Evolutionary conservation across 2,329 filamentous ascomycete species (phyloP).

Genomic region (Alternaria incomplexa): DNA sequence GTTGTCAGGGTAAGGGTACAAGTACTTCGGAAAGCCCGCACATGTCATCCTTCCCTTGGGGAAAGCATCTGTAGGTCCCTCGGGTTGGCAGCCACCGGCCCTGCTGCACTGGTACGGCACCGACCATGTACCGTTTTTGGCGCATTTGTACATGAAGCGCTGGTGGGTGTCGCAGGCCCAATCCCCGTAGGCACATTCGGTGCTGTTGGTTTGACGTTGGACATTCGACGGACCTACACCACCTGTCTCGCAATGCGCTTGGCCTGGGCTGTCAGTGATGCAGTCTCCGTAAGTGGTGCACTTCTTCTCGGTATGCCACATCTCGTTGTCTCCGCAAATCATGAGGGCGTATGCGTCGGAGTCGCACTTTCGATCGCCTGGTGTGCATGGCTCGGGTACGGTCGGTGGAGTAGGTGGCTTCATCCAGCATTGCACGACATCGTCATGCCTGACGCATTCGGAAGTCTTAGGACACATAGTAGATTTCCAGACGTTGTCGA

Average conservation of each 20-base stretch:
- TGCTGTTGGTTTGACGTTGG: not conserved
- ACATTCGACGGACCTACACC: not conserved
- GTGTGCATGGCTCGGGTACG: not conserved
- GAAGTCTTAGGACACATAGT: not conserved
- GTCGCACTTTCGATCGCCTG: conserved; percentile 4
- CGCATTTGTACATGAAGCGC: not conserved
- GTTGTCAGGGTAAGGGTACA: not conserved
- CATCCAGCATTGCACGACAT: not conserved
- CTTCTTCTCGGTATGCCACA: conserved; percentile 1
- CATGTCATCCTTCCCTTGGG: not conserved
- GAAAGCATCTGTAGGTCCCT: not conserved
- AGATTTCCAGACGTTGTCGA: not conserved
- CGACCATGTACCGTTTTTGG: not conserved
- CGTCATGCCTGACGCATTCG: not conserved
- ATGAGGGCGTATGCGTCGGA: not conserved
- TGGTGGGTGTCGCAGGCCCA: not conserved
- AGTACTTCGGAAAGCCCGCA: not conserved
- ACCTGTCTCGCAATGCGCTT: conserved; percentile 2
- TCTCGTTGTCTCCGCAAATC: not conserved
- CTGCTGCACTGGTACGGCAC: not conserved
- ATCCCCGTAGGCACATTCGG: not conserved
- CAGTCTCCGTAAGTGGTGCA: conserved; percentile 5
- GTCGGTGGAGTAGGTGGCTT: not conserved
- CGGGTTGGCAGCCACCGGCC: not conserved
- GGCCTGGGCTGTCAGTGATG: not conserved